Conservation (phyloP, 2,329 filamentous ascomycete species). For the Aspergillus sp. region DNA sequence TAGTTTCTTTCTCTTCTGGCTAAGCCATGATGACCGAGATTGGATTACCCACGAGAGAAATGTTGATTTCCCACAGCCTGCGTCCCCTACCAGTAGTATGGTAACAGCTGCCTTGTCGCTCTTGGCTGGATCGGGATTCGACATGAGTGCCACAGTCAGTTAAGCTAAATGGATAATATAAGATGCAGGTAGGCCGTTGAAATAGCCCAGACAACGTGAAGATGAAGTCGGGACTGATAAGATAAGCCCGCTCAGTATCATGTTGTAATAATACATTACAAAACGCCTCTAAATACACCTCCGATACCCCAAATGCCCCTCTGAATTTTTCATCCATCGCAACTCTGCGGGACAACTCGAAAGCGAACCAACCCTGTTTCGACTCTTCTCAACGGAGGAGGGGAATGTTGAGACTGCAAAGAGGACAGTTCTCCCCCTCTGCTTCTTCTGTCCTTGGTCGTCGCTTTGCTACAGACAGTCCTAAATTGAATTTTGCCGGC, state of each 20-base stretch:
- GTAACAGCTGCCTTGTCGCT: conserved; percentile 19
- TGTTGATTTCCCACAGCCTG: conserved; percentile 54
- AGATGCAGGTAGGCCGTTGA: background rate
- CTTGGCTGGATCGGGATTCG: conserved; percentile 1
- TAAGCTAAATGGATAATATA: background rate
- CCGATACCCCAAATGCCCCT: background rate
- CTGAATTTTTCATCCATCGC: background rate
- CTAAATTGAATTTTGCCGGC: no score
- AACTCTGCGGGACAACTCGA: conserved; percentile 1
- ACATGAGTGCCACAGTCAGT: conserved; percentile 3
- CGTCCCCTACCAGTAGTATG: conserved; percentile 51
- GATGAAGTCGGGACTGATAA: background rate
- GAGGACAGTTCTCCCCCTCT: conserved; percentile 2
- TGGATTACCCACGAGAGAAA: conserved; percentile 50
- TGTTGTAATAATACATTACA: conserved; percentile 4
- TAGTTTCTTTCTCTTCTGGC: background rate
- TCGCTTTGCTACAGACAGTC: no score
- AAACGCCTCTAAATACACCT: conserved; percentile 3
- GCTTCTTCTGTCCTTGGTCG: background rate
- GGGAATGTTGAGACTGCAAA: conserved; percentile 26
- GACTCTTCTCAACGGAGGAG: background rate
- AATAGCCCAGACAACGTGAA: background rate
- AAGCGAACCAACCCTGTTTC: background rate
- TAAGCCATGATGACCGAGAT: background rate
- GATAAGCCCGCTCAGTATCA: background rate